Percentiles rank a stretch among this genome's conserved stretches.
Evolutionary conservation across 2,329 filamentous ascomycete genomes (phyloP).

Genomic region (Penicillium sp.): DNA sequence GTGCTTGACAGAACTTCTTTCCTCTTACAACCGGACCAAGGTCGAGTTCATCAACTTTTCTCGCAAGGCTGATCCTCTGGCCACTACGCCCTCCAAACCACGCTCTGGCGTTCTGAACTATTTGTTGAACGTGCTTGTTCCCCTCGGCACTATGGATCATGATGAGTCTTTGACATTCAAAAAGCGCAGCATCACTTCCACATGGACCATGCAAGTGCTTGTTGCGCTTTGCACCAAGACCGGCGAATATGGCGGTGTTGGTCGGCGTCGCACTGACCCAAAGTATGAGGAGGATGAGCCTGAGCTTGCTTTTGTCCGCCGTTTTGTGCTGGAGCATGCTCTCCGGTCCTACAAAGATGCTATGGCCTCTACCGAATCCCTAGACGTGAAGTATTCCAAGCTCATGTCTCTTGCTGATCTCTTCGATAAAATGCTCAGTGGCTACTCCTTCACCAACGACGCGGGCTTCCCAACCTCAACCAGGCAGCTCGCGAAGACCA

Average conservation of each 20-base stretch:
- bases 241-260: conserved; percentile 65
- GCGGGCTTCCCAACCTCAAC: conserved; percentile 59
- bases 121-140: conserved; percentile 75
- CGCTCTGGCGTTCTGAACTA: conserved; percentile 92
- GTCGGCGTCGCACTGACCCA: conserved; percentile 52
- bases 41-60: conserved; percentile 99
- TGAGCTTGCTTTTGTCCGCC: conserved; percentile 79
- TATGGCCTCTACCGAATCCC: conserved; percentile 69
- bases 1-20: conserved; percentile 83
- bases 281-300: conserved; percentile 42
- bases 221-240: conserved; percentile 87
- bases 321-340: conserved; percentile 91
- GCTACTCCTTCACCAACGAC: conserved; percentile 63
- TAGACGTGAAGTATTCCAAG: conserved; percentile 83
- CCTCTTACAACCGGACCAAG: conserved; percentile 91
- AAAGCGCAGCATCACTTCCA: conserved; percentile 81
- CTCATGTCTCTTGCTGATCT: conserved; percentile 85
- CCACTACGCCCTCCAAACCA: conserved; percentile 87
- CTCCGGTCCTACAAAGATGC: conserved; percentile 90
- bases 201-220: conserved; percentile 80
- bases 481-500: conserved; percentile 82
- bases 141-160: conserved; percentile 64
- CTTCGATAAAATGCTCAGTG: conserved; percentile 87
- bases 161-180: conserved; percentile 73
- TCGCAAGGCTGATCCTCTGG: conserved; percentile 78